Percentiles rank a stretch among this genome's conserved stretches.
These are phyloP conservation scores for Mychonastes homosphaera DNA, from an alignment of 139 green algal species.

Conservation along the genomic window DNA sequence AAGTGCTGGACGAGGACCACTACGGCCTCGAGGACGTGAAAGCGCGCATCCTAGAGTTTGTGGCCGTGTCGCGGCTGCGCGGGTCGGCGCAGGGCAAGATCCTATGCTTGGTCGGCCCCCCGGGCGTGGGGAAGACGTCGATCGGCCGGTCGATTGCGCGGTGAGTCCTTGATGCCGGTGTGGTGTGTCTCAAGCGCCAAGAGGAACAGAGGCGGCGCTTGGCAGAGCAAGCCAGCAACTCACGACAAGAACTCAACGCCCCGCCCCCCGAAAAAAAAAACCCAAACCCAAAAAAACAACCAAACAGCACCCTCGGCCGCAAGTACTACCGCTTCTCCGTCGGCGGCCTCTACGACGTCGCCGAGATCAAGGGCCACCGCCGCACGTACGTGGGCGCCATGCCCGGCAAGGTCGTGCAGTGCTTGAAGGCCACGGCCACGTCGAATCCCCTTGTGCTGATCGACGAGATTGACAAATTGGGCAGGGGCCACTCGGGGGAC, in stretches of 20 bases:
- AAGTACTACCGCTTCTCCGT: conserved; percentile 90
- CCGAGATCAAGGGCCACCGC: conserved; percentile 91
- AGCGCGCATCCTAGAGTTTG: conserved; percentile 96
- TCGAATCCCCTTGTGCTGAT: conserved; percentile 93
- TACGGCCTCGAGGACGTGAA: conserved; percentile 93
- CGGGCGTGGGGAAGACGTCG: conserved; percentile 89
- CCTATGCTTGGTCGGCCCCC: conserved; percentile 84
- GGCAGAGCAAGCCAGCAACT: no score
- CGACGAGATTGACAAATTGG: conserved; percentile 80
- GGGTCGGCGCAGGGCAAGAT: conserved; percentile 88
- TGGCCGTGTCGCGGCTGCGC: conserved; percentile 76
- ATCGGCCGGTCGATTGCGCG: conserved; percentile 80
- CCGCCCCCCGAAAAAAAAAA: no score
- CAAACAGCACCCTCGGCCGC: conserved; percentile 58
- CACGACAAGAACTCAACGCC: no score
- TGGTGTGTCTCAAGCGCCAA: no score
- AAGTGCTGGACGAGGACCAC: conserved; percentile 89
- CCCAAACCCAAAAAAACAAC: conserved; percentile 3
- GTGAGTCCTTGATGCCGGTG: no score
- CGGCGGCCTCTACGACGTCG: conserved; percentile 85
- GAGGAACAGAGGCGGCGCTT: no score
- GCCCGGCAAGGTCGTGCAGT: conserved; percentile 97
- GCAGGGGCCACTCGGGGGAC: conserved; percentile 58
- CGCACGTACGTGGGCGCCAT: conserved; percentile 97
- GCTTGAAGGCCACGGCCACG: conserved; percentile 74